Evolutionary conservation across 1,284 basidiomycete species (phyloP), one percentile per base, ranked within the genome.

Genomic region (Trametes sp.): DNA sequence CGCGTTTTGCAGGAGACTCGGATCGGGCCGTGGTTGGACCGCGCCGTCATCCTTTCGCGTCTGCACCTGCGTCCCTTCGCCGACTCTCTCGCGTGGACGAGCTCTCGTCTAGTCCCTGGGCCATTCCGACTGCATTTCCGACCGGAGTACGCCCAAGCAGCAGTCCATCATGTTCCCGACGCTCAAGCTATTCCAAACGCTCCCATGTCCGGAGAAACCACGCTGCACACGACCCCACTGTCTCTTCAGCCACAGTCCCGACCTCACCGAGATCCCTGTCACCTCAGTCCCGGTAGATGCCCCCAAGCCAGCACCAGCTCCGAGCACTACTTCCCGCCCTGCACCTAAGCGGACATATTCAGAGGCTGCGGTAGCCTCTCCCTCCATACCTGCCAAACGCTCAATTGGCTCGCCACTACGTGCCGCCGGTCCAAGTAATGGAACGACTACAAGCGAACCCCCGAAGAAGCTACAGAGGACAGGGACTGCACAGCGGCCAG

Each of bases 121-220:
- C n/a, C n/a, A n/a, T n/a, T n/a, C n/a, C n/a, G n/a, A n/a, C n/a
- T n/a, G n/a, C n/a, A n/a, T n/a, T n/a, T n/a, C n/a, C n/a, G n/a
- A n/a, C n/a, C n/a, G n/a, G n/a, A n/a, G n/a, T n/a, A n/a, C n/a
- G n/a, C n/a, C n/a, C n/a, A n/a, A n/a, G n/a, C n/a, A n/a, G n/a
- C n/a, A n/a, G n/a, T n/a, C 6, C 48, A 38, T 57, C 48, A 93
- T 94, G 92, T 93, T 94, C 73, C 82, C 89, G 11, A 78, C 84
- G 0, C 73, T 82, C 8, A 80, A 81, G 11, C 80, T 90, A 13
- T 93, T 94, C 74, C 79, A 80, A 24, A 75, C 76, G 4, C 69
- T 88, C n/a, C 74, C 82, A 23, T 94, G 92, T 78, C 92, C 92
- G 14, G 82, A 87, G 33, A 73, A 64, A 63, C 58, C 69, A 1